These are phyloP conservation scores for Cystofilobasidium bisporidii DNA, from an alignment of 768 basidiomycete genomes.

Conservation along the genomic window DNA sequence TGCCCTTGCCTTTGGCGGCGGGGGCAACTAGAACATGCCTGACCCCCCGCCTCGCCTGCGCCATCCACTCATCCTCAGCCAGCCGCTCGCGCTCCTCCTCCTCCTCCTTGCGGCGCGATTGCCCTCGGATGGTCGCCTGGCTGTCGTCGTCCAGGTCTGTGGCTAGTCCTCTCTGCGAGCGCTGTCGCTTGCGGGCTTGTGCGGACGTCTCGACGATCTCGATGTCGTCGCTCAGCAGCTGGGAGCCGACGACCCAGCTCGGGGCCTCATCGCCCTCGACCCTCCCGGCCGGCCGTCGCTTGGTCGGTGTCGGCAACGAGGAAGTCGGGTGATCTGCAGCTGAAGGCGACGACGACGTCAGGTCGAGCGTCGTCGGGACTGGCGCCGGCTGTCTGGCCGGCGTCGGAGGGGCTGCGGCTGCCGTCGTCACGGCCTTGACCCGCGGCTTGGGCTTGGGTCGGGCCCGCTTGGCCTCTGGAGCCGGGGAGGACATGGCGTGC, in stretches of 20 bases:
- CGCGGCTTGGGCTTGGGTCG: slow-evolving; percentile 6
- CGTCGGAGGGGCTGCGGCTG: not conserved
- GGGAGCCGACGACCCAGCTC: not conserved
- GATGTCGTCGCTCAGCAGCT: not conserved
- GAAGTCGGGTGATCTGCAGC: not conserved
- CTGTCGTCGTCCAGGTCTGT: not conserved
- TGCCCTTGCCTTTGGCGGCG: not conserved
- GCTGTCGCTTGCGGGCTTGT: not conserved
- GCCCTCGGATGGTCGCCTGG: not conserved
- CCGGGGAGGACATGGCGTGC: not conserved
- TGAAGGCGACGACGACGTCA: not conserved
- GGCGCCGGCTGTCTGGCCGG: too few species aligned
- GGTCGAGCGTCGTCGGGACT: not conserved
- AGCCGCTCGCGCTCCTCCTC: not conserved
- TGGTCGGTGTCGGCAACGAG: not conserved
- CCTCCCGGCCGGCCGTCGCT: not conserved
- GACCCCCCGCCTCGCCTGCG: not conserved
- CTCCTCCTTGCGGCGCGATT: not conserved
- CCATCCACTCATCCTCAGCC: not conserved
- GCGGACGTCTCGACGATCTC: slow-evolving; percentile 6
- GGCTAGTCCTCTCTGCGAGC: not conserved
- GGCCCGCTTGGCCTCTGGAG: not conserved
- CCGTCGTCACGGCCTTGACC: not conserved
- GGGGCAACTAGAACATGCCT: not conserved
- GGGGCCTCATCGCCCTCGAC: not conserved